A percentile compares a stretch with the other conserved stretches of the same genome.
Evolutionary conservation across 495 filamentous ascomycete genomes (phyloP).

Genomic region (Penicillium steckii): DNA sequence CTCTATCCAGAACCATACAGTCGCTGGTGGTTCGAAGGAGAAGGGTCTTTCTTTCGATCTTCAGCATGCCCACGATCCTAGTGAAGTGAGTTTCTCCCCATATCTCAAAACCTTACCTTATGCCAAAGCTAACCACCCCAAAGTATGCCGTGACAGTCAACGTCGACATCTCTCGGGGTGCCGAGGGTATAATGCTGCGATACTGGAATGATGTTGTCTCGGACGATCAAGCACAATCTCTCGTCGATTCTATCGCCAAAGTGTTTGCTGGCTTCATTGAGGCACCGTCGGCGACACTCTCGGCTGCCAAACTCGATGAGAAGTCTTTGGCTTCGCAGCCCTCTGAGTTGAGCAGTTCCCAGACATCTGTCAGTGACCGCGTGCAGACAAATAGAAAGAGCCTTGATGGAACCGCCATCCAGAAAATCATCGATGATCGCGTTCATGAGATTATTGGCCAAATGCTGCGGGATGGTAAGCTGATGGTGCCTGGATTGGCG

Average conservation of each 20-base stretch:
- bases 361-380: constrained; percentile 13
- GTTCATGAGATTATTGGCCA: constrained; percentile 39
- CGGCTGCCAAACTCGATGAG: constrained; percentile 18
- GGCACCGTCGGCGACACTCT: constrained; percentile 19
- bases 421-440: constrained; percentile 40
- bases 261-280: constrained; percentile 38
- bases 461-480: constrained; percentile 38
- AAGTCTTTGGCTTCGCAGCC: neutral
- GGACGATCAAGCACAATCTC: constrained; percentile 32
- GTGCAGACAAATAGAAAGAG: constrained; percentile 6
- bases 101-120: neutral
- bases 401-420: constrained; percentile 29
- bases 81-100: constrained; percentile 35
- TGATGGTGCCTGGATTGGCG: constrained; percentile 22
- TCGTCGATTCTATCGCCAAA: constrained; percentile 33
- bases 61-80: constrained; percentile 45
- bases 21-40: constrained; percentile 30
- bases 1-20: constrained; percentile 51
- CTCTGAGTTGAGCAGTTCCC: constrained; percentile 13
- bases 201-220: constrained; percentile 50
- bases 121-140: neutral
- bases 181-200: constrained; percentile 46
- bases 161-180: constrained; percentile 40
- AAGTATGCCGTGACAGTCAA: constrained; percentile 51
- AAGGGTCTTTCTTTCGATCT: constrained; percentile 39